Percentiles rank a stretch among this genome's conserved stretches.
These are phyloP conservation scores for Fraxinus velutina DNA, from an alignment of 305 asterid species.

Conservation along the genomic window DNA sequence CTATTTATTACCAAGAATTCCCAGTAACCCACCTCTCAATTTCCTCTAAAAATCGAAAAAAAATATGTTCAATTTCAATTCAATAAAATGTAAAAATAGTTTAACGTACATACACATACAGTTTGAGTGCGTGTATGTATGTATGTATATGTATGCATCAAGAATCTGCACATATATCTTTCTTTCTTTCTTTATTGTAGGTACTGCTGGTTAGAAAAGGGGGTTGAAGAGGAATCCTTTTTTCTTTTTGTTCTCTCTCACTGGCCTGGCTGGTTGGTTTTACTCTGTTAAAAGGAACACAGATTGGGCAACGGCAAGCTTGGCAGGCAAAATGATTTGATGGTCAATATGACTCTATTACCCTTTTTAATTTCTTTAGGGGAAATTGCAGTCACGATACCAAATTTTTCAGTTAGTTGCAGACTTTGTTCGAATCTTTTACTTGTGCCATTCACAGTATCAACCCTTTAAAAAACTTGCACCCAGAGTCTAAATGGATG, in stretches of 20 bases:
- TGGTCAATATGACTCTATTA: conserved; percentile 7
- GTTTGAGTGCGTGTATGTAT: neutral
- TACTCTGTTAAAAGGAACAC: conserved; percentile 24
- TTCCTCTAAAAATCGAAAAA: conserved; percentile 10
- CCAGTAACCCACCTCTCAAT: conserved; percentile 19
- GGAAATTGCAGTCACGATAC: too few relatives aligned
- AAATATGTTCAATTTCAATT: conserved; percentile 11
- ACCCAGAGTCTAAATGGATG: neutral
- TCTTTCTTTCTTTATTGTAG: conserved; percentile 5
- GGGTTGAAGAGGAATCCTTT: conserved; percentile 12
- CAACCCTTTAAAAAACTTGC: neutral
- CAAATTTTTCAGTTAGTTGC: neutral
- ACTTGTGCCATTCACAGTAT: neutral
- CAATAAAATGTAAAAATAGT: neutral
- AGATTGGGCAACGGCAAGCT: conserved; percentile 36
- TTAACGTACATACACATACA: neutral
- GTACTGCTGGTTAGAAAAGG: conserved; percentile 20
- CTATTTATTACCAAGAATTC: neutral
- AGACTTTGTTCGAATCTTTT: too few relatives aligned
- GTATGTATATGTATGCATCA: neutral
- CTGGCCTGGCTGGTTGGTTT: conserved; percentile 28
- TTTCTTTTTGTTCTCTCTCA: neutral
- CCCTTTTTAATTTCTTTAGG: neutral
- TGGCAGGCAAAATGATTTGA: conserved; percentile 34
- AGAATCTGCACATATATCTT: conserved; percentile 17